phyloP scores from a whole-genome alignment of 345 rosid species.

The Moringa oleifera region DNA sequence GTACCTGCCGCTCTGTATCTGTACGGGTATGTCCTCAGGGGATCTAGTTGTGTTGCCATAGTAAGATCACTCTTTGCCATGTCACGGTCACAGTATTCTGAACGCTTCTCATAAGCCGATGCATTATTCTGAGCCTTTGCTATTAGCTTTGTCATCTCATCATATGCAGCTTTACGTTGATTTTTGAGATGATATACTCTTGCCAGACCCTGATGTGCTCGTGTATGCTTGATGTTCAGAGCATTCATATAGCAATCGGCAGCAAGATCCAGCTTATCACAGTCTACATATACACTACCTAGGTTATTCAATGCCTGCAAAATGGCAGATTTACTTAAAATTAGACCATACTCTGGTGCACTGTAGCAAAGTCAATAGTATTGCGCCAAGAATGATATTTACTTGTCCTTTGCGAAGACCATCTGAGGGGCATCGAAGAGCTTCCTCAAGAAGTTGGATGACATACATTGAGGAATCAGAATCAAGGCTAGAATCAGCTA shows the following conservation, averaged over 20 bases:
- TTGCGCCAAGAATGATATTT: slow-evolving; percentile 14
- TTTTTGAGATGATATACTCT: slow-evolving; percentile 82
- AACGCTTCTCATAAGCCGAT: slow-evolving; percentile 90
- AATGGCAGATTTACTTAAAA: slow-evolving; percentile 6
- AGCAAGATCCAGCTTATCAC: slow-evolving; percentile 85
- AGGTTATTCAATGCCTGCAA: slow-evolving; percentile 89
- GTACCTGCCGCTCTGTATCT: slow-evolving; percentile 96
- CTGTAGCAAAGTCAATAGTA: slow-evolving; percentile 1
- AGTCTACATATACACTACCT: slow-evolving; percentile 81
- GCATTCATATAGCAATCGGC: slow-evolving; percentile 86
- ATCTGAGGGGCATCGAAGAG: slow-evolving; percentile 93
- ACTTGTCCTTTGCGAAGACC: slow-evolving; percentile 99
- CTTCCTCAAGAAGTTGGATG: slow-evolving; percentile 80
- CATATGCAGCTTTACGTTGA: slow-evolving; percentile 79
- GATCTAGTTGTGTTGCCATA: slow-evolving; percentile 81
- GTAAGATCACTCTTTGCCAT: slow-evolving; percentile 84
- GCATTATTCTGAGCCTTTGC: slow-evolving; percentile 89
- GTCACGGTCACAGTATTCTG: slow-evolving; percentile 92
- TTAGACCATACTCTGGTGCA: neutral
- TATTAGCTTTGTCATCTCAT: slow-evolving; percentile 95
- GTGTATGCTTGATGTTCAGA: slow-evolving; percentile 86
- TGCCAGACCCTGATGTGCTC: slow-evolving; percentile 97
- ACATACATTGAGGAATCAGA: slow-evolving; percentile 61
- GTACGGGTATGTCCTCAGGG: slow-evolving; percentile 94
- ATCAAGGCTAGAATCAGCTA: slow-evolving; percentile 71